A percentile compares a stretch with the other conserved stretches of the same genome.
Evolutionary conservation across 192 early-diverging fungal genomes (phyloP).

Genomic region (Entomortierella parvispora): DNA sequence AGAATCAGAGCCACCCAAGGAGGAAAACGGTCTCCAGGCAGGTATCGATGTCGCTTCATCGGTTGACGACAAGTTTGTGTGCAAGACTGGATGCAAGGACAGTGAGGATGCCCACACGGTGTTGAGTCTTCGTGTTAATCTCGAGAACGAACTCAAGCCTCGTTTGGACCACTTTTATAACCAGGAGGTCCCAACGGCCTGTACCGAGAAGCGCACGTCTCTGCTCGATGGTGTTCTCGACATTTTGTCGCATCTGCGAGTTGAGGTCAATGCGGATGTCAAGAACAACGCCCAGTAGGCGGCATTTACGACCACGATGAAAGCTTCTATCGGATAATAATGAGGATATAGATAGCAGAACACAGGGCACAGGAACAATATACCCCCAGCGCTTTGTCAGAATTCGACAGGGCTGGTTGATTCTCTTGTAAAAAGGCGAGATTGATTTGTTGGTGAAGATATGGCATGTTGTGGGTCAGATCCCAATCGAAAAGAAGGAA

Average conservation of each 20-base stretch:
- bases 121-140: conserved; percentile 17
- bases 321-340: no score
- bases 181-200: conserved; percentile 26
- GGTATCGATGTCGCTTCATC: conserved; percentile 10
- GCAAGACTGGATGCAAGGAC: conserved; percentile 46
- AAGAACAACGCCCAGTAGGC: background rate
- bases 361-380: no score
- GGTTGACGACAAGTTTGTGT: conserved; percentile 30
- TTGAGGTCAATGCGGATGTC: conserved; percentile 5
- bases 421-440: no score
- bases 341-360: no score
- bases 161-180: conserved; percentile 21
- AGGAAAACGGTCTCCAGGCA: background rate
- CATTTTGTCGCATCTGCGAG: background rate
- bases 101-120: conserved; percentile 20
- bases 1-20: background rate
- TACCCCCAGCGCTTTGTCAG: no score
- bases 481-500: no score
- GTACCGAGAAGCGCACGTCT: background rate
- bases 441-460: no score
- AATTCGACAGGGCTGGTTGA: no score
- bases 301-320: background rate
- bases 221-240: conserved; percentile 7
- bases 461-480: no score
- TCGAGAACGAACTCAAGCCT: conserved; percentile 19